Percentiles rank a stretch among this genome's conserved stretches.
These are phyloP conservation scores for Lumnitzera racemosa DNA, from an alignment of 345 rosid species.

Conservation along the genomic window DNA sequence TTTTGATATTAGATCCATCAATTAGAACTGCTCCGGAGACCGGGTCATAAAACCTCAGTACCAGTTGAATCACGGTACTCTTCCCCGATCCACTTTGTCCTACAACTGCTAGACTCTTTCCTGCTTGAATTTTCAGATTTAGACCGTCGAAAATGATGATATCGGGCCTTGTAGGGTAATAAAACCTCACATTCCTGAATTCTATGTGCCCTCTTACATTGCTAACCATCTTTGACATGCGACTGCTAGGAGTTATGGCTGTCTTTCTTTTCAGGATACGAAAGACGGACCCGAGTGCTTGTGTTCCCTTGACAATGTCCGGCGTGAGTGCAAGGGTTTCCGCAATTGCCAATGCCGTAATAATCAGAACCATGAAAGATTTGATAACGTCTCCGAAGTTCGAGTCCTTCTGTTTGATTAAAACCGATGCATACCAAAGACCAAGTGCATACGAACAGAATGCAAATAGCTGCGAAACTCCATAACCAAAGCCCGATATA, in stretches of 20 bases:
- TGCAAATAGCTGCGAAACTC: constrained; percentile 53
- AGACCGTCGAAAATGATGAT: constrained; percentile 41
- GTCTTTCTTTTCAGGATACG: constrained; percentile 50
- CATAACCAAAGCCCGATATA: constrained; percentile 72
- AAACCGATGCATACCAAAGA: constrained; percentile 76
- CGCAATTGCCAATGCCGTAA: constrained; percentile 55
- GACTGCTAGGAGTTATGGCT: constrained; percentile 35
- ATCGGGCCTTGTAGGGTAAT: constrained; percentile 65
- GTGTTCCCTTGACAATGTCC: constrained; percentile 83
- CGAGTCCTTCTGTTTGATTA: constrained; percentile 40
- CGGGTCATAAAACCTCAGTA: constrained; percentile 73
- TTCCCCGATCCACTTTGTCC: constrained; percentile 87
- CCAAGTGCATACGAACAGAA: constrained; percentile 73
- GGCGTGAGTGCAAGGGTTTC: constrained; percentile 87
- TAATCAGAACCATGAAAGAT: constrained; percentile 60
- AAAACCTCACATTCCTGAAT: constrained; percentile 50
- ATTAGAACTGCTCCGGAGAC: constrained; percentile 39
- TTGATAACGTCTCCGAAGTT: constrained; percentile 50
- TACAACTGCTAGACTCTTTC: constrained; percentile 70
- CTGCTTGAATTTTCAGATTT: constrained; percentile 36
- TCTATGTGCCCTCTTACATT: constrained; percentile 52
- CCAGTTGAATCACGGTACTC: constrained; percentile 61
- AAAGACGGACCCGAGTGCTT: constrained; percentile 67
- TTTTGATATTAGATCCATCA: constrained; percentile 52
- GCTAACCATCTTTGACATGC: constrained; percentile 26